Conservation (phyloP, 371 early-diverging fungal species). For the Mucor plumbeus region DNA sequence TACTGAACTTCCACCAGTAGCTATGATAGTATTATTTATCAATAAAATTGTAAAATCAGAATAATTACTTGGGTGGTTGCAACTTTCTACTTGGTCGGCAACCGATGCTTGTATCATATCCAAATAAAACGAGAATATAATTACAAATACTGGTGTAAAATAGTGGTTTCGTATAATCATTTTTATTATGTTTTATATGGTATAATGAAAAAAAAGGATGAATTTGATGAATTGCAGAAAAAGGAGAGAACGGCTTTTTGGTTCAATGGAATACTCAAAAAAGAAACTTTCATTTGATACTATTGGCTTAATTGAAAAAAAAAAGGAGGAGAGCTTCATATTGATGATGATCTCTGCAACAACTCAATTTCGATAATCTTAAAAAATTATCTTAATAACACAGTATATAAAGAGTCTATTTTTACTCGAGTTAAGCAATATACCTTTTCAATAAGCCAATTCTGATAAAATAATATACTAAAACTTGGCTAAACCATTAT, state of each 20-base stretch:
- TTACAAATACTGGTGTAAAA: background rate
- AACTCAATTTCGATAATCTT: too few species aligned
- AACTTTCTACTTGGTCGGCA: background rate
- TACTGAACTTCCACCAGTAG: constrained; percentile 32
- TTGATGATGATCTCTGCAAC: background rate
- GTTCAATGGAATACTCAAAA: background rate
- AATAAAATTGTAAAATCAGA: constrained; percentile 23
- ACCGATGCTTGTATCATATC: background rate
- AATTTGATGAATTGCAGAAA: background rate
- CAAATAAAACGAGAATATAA: background rate
- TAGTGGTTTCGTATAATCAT: constrained; percentile 2
- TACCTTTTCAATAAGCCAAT: too few species aligned
- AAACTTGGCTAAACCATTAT: too few species aligned
- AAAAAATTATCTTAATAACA: too few species aligned
- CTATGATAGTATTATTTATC: constrained; percentile 15
- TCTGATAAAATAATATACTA: too few species aligned
- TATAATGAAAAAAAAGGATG: background rate
- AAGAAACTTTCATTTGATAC: background rate
- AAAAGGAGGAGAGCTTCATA: background rate
- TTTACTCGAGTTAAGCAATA: too few species aligned
- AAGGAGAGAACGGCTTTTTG: background rate
- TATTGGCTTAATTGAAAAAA: background rate
- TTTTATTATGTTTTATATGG: background rate
- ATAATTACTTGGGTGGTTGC: constrained; percentile 22
- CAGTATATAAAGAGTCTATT: too few species aligned